These are phyloP conservation scores for Cynara cardunculus DNA, from an alignment of 129 eudicot genomes.

Conservation along the genomic window DNA sequence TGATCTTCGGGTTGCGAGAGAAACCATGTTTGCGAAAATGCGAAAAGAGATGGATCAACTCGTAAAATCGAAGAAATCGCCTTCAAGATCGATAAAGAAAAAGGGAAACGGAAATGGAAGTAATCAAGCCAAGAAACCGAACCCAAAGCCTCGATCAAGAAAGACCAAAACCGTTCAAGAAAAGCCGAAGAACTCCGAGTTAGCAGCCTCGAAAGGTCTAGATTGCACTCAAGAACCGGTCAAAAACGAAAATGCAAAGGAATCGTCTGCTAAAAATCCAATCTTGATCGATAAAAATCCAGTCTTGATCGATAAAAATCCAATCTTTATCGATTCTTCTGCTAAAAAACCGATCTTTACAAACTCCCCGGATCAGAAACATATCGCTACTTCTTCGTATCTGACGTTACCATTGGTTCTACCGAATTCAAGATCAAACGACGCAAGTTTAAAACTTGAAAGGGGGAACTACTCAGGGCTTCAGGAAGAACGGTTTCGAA, in stretches of 20 bases:
- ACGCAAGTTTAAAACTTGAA: constrained; percentile 26
- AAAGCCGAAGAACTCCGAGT: constrained; percentile 19
- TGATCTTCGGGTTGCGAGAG: constrained; percentile 56
- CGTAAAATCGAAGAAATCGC: constrained; percentile 7
- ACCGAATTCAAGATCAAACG: constrained; percentile 27
- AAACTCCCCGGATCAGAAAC: constrained; percentile 35
- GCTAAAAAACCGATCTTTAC: constrained; percentile 27
- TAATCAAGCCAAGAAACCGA: constrained; percentile 11
- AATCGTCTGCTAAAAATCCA: constrained; percentile 10
- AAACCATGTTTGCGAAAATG: constrained; percentile 60
- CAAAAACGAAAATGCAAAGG: constrained; percentile 15
- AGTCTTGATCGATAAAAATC: constrained; percentile 6
- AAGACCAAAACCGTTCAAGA: constrained; percentile 23
- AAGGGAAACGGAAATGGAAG: constrained; percentile 2
- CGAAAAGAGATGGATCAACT: constrained; percentile 47
- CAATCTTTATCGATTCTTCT: constrained; percentile 20
- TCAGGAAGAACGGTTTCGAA: constrained; percentile 34
- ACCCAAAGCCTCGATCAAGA: constrained; percentile 20
- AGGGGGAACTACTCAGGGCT: constrained; percentile 24
- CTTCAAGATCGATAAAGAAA: constrained; percentile 29
- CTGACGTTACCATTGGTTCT: constrained; percentile 43
- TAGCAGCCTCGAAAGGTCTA: constrained; percentile 19
- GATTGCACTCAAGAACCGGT: constrained; percentile 14
- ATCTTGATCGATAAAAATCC: constrained; percentile 8
- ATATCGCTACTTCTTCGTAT: constrained; percentile 32